Evolutionary conservation across 2,329 filamentous ascomycete species (phyloP).

Genomic region (Xylariaceae sp.): DNA sequence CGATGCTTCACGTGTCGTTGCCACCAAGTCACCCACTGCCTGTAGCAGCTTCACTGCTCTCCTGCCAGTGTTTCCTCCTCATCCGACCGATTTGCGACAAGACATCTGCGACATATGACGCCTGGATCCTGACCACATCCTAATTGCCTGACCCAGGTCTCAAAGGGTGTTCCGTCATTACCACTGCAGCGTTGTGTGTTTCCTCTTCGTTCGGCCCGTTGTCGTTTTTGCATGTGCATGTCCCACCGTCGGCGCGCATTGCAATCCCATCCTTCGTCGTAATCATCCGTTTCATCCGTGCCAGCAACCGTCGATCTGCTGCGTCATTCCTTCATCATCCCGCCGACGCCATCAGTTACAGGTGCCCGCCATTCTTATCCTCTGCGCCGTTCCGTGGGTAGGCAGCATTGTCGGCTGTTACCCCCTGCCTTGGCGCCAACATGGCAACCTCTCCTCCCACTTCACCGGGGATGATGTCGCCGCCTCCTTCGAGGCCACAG

Average conservation of each 20-base stretch:
- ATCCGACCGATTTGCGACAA: constrained; percentile 3
- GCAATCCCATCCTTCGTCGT: constrained; percentile 8
- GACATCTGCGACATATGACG: constrained; percentile 26
- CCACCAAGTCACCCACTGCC: too few species aligned
- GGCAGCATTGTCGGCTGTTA: constrained; percentile 19
- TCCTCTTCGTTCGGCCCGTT: constrained; percentile 7
- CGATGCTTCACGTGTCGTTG: too few species aligned
- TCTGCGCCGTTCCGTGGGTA: background rate
- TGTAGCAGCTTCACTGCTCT: too few species aligned
- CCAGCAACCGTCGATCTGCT: constrained; percentile 7
- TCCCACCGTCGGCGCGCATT: constrained; percentile 15
- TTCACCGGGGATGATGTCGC: constrained; percentile 56
- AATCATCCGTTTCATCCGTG: constrained; percentile 12
- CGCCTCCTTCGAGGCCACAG: constrained; percentile 59
- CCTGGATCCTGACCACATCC: constrained; percentile 6
- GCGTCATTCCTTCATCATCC: constrained; percentile 4
- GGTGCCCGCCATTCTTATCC: background rate
- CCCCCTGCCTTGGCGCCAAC: constrained; percentile 19
- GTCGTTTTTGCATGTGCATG: constrained; percentile 12
- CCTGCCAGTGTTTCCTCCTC: too few species aligned
- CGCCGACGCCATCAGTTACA: constrained; percentile 2
- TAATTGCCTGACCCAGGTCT: constrained; percentile 18
- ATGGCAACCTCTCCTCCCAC: constrained; percentile 71
- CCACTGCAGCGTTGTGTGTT: constrained; percentile 1
- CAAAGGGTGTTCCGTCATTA: constrained; percentile 17